These are phyloP conservation scores for Venturia oleaginea DNA, from an alignment of 2,329 filamentous ascomycete species.

Conservation along the genomic window DNA sequence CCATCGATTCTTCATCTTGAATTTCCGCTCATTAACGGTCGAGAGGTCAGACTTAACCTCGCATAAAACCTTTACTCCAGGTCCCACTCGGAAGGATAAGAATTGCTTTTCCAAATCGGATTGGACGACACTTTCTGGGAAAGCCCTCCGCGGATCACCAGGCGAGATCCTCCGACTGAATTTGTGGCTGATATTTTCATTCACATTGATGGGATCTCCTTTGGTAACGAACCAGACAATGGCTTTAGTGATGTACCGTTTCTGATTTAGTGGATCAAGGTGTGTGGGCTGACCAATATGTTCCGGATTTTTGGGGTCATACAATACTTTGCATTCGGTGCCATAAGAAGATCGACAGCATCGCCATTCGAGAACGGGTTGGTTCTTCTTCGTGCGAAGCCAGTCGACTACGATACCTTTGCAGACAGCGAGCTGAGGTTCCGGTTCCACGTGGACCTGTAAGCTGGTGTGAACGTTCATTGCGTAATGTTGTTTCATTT, in stretches of 20 bases:
- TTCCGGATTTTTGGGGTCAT: slow-evolving; percentile 26
- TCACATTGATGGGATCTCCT: slow-evolving; percentile 26
- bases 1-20: slow-evolving; percentile 28
- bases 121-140: slow-evolving; percentile 26
- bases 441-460: slow-evolving; percentile 30
- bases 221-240: slow-evolving; percentile 32
- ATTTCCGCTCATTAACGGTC: slow-evolving; percentile 24
- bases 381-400: slow-evolving; percentile 38
- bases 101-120: slow-evolving; percentile 20
- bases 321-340: slow-evolving; percentile 29
- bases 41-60: slow-evolving; percentile 27
- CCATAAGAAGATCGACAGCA: slow-evolving; percentile 31
- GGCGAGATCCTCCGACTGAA: slow-evolving; percentile 26
- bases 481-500: slow-evolving; percentile 27
- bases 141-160: slow-evolving; percentile 24
- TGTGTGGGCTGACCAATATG: slow-evolving; percentile 21
- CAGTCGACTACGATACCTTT: slow-evolving; percentile 45
- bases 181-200: slow-evolving; percentile 26
- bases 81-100: slow-evolving; percentile 24
- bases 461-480: slow-evolving; percentile 18
- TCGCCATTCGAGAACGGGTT: slow-evolving; percentile 35
- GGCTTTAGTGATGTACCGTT: slow-evolving; percentile 27
- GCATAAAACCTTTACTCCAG: slow-evolving; percentile 26
- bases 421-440: slow-evolving; percentile 47
- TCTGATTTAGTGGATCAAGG: slow-evolving; percentile 25